phyloP scores from a whole-genome alignment of 2,329 filamentous ascomycete genomes.

The Colletotrichum tabaci region DNA sequence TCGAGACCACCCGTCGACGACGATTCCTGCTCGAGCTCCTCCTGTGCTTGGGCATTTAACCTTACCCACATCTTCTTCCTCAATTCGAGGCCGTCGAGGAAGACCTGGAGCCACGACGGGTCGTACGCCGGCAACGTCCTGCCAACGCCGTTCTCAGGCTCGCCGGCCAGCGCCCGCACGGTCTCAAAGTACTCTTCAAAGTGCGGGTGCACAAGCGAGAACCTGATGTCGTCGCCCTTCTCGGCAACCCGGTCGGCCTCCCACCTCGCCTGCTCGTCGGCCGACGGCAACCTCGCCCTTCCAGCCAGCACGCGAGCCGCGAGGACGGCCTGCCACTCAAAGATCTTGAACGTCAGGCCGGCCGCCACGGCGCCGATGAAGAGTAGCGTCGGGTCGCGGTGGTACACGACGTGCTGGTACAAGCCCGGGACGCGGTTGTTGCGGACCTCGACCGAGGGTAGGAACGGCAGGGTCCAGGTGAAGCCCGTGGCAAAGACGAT shows the following conservation, averaged over 20 bases:
- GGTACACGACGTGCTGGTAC: conserved; percentile 72
- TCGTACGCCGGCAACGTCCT: conserved; percentile 62
- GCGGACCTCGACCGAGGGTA: conserved; percentile 64
- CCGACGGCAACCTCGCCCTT: conserved; percentile 63
- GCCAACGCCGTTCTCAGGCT: conserved; percentile 58
- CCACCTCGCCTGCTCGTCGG: conserved; percentile 68
- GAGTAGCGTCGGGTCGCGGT: conserved; percentile 66
- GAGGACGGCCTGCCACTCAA: conserved; percentile 78
- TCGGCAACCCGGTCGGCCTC: conserved; percentile 67
- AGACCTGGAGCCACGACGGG: conserved; percentile 63
- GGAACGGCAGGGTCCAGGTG: conserved; percentile 74
- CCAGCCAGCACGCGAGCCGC: conserved; percentile 72
- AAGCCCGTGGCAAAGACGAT: conserved; percentile 79
- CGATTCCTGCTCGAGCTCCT: conserved; percentile 3
- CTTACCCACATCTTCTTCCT: conserved; percentile 72
- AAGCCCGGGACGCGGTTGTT: conserved; percentile 70
- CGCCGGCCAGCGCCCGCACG: conserved; percentile 64
- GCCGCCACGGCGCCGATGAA: conserved; percentile 72
- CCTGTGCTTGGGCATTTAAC: conserved; percentile 56
- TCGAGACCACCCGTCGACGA: background rate
- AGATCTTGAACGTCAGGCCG: conserved; percentile 77
- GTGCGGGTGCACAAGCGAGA: conserved; percentile 71
- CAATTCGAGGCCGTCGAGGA: conserved; percentile 68
- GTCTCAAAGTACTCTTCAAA: conserved; percentile 77
- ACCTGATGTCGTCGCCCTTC: conserved; percentile 70